Evolutionary conservation across 2,329 filamentous ascomycete species (phyloP).

Genomic region (Cladophialophora immunda): DNA sequence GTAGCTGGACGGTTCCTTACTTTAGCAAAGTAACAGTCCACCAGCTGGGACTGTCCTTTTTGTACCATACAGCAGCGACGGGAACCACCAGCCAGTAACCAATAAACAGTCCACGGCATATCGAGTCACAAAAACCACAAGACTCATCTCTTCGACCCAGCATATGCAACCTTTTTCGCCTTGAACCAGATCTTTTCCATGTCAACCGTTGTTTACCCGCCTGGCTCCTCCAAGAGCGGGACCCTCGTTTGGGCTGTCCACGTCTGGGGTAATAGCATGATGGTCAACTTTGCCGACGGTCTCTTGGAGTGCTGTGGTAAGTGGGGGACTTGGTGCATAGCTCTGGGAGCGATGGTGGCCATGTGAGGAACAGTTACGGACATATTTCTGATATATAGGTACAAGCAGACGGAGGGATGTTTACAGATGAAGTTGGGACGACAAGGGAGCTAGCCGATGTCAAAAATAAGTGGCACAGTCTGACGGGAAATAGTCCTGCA

Average conservation of each 20-base stretch:
- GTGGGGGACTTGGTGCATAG: background rate
- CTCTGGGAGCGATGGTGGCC: background rate
- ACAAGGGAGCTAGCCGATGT: too few relatives aligned
- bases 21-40: background rate
- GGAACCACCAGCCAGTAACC: background rate
- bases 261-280: background rate
- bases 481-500: too few relatives aligned
- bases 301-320: background rate
- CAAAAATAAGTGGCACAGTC: too few relatives aligned
- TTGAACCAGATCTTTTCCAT: background rate
- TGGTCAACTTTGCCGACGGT: background rate
- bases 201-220: background rate
- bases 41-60: background rate
- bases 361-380: background rate
- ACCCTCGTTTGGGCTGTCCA: background rate
- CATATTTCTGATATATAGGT: background rate
- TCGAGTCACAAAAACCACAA: background rate
- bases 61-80: background rate
- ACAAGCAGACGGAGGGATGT: background rate
- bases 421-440: conserved; percentile 8
- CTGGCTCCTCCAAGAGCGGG: background rate
- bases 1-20: background rate
- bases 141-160: background rate
- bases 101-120: background rate
- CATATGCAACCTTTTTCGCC: background rate